Evolutionary conservation across 2,329 filamentous ascomycete genomes (phyloP).

Genomic region (Colletotrichum paranaense): DNA sequence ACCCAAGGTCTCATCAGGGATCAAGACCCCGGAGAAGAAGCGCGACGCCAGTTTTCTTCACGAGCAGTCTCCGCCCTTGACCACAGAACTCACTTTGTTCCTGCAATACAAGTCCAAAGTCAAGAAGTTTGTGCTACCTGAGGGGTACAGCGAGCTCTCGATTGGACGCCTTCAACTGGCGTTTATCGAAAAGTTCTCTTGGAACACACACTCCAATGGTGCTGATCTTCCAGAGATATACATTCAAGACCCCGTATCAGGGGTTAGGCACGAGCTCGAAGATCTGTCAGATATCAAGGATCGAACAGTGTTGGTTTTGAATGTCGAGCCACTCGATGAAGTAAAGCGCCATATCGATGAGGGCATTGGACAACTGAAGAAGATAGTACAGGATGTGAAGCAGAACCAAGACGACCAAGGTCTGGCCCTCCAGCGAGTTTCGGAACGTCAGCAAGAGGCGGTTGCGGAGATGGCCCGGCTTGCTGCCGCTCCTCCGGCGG

Average conservation of each 20-base stretch:
- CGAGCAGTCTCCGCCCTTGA: conserved; percentile 74
- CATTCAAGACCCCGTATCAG: conserved; percentile 94
- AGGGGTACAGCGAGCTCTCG: conserved; percentile 85
- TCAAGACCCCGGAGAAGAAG: conserved; percentile 58
- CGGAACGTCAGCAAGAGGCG: conserved; percentile 89
- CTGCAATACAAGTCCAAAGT: conserved; percentile 97
- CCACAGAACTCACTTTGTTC: conserved; percentile 92
- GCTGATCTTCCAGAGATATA: conserved; percentile 96
- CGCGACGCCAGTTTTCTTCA: conserved; percentile 62
- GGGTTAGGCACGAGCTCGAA: conserved; percentile 95
- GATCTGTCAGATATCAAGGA: conserved; percentile 95
- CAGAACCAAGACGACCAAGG: conserved; percentile 87
- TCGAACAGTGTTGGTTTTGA: conserved; percentile 92
- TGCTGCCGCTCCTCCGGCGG: conserved; percentile 57
- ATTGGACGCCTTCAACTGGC: conserved; percentile 91
- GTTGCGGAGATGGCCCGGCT: conserved; percentile 84
- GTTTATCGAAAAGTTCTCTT: conserved; percentile 99
- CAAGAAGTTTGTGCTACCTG: conserved; percentile 91
- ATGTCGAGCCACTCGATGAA: conserved; percentile 92
- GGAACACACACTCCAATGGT: conserved; percentile 96
- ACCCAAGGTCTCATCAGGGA: conserved; percentile 38
- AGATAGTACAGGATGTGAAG: conserved; percentile 87
- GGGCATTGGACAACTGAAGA: conserved; percentile 81
- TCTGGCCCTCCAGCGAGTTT: conserved; percentile 84
- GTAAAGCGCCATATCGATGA: conserved; percentile 98